These are phyloP conservation scores for Vitis labrusca DNA, from an alignment of 164 flowering plant species.

Conservation along the genomic window DNA sequence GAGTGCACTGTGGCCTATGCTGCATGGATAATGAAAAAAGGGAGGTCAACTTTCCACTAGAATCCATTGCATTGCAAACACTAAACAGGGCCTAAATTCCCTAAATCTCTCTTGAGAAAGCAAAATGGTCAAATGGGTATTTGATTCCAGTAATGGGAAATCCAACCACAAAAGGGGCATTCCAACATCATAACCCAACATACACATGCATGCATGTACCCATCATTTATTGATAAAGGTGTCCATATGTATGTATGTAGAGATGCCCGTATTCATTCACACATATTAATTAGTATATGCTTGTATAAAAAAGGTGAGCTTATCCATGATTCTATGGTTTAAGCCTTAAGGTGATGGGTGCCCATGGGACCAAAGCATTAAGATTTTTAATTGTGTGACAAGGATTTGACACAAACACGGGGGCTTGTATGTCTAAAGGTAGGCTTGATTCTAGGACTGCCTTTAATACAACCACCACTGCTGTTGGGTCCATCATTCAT, in stretches of 20 bases:
- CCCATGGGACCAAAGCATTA: too few relatives aligned
- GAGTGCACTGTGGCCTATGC: neutral
- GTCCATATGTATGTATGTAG: too few relatives aligned
- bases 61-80: neutral
- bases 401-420: constrained; percentile 15
- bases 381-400: neutral
- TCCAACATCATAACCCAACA: too few relatives aligned
- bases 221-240: constrained; percentile 7
- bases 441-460: too few relatives aligned
- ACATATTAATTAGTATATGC: neutral
- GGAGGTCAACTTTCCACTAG: neutral
- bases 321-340: neutral
- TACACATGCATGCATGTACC: neutral
- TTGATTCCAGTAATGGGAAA: too few relatives aligned
- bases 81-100: too few relatives aligned
- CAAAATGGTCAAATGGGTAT: too few relatives aligned
- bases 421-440: too few relatives aligned
- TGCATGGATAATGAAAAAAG: neutral
- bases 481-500: too few relatives aligned
- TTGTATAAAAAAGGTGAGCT: constrained; percentile 16
- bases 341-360: constrained; percentile 1
- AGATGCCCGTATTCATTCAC: neutral
- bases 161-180: too few relatives aligned
- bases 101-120: too few relatives aligned
- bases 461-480: too few relatives aligned